A percentile compares a stretch with the other conserved stretches of the same genome.
These are phyloP conservation scores for Kwoniella newhampshirensis DNA, from an alignment of 768 basidiomycete species.

Conservation along the genomic window DNA sequence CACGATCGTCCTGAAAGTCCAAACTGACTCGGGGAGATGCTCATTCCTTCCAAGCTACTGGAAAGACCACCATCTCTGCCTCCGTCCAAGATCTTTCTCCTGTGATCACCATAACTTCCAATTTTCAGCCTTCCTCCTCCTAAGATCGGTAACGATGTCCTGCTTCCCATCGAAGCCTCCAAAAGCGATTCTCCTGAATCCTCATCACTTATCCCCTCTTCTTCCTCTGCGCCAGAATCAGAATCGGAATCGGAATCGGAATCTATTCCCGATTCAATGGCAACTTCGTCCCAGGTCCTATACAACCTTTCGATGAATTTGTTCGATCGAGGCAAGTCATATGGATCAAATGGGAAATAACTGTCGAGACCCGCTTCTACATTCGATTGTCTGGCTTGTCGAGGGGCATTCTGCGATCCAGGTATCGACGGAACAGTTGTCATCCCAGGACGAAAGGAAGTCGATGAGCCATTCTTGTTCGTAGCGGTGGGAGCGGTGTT, in stretches of 20 bases:
- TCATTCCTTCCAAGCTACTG: conserved; percentile 47
- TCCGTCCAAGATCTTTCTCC: conserved; percentile 17
- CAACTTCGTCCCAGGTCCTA: conserved; percentile 83
- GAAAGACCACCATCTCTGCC: conserved; percentile 32
- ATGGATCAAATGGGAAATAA: conserved; percentile 99
- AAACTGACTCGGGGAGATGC: conserved; percentile 35
- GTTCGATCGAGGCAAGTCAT: conserved; percentile 76
- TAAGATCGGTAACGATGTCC: conserved; percentile 10
- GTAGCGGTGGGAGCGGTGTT: conserved; percentile 8
- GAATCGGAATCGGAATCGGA: conserved; percentile 67
- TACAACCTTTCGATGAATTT: conserved; percentile 79
- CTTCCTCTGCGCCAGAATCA: conserved; percentile 49
- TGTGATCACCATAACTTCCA: conserved; percentile 23
- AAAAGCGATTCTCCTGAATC: conserved; percentile 25
- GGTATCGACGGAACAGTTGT: conserved; percentile 2
- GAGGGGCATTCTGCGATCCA: conserved; percentile 26
- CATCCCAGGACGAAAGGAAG: background rate
- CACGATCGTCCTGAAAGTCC: background rate
- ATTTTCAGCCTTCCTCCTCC: conserved; percentile 9
- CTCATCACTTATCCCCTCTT: conserved; percentile 47
- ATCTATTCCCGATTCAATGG: conserved; percentile 67
- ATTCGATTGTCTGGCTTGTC: conserved; percentile 43
- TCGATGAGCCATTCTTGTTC: too few species aligned
- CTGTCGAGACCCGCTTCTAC: conserved; percentile 72
- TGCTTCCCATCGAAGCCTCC: conserved; percentile 15